A percentile compares a stretch with the other conserved stretches of the same genome.
Conservation (phyloP, 306 rosid genomes). For the Corylus heterophylla region DNA sequence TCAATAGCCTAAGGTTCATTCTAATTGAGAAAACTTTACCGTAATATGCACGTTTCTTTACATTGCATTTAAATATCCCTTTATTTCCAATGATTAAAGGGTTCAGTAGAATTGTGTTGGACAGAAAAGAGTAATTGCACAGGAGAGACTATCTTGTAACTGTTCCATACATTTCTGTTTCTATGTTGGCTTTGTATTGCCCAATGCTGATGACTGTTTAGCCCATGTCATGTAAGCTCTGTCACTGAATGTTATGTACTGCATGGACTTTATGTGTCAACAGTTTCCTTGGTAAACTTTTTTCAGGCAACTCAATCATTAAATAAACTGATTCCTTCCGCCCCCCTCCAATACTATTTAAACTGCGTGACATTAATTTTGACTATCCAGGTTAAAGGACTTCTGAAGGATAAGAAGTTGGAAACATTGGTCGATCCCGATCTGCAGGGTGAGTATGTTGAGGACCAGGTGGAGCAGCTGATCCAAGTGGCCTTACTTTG, state of each 20-base stretch:
- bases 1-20: neutral
- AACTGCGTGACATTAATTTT: slow-evolving; percentile 19
- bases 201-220: neutral
- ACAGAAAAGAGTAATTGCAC: neutral
- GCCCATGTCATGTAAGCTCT: neutral
- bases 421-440: slow-evolving; percentile 77
- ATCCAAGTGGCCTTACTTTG: slow-evolving; percentile 88
- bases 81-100: neutral
- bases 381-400: slow-evolving; percentile 76
- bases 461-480: slow-evolving; percentile 70
- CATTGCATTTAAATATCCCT: neutral
- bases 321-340: neutral
- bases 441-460: slow-evolving; percentile 58
- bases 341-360: neutral
- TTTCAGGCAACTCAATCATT: neutral
- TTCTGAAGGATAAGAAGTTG: slow-evolving; percentile 66
- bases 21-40: neutral
- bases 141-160: neutral
- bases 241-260: neutral
- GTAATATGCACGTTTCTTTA: neutral
- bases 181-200: neutral
- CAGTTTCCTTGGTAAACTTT: neutral
- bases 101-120: neutral
- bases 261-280: neutral
- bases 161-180: neutral